phyloP scores from a whole-genome alignment of 805 yeast species.

The Candida ponderosae region DNA sequence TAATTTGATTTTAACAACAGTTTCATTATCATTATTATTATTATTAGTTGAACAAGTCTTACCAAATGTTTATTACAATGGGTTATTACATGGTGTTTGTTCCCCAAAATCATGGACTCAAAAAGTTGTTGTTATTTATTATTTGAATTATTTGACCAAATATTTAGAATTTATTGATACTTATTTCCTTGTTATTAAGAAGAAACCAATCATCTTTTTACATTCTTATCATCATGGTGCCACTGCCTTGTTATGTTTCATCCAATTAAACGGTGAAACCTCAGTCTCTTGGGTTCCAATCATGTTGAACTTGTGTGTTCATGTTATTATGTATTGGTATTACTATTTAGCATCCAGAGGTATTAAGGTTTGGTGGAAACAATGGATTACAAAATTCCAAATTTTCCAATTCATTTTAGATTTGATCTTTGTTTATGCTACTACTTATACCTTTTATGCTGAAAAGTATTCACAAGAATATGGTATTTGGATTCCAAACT shows the following conservation, averaged over 20 bases:
- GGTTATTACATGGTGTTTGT: slow-evolving; percentile 81
- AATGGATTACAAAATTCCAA: slow-evolving; percentile 96
- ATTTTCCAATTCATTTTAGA: slow-evolving; percentile 89
- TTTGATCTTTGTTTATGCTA: slow-evolving; percentile 85
- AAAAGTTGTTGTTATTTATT: slow-evolving; percentile 75
- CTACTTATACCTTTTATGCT: slow-evolving; percentile 87
- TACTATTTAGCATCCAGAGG: slow-evolving; percentile 90
- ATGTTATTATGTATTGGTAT: slow-evolving; percentile 96
- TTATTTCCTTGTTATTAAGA: slow-evolving; percentile 81
- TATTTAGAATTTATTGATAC: slow-evolving; percentile 88
- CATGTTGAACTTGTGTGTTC: slow-evolving; percentile 81
- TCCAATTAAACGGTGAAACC: slow-evolving; percentile 85
- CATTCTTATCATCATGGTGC: slow-evolving; percentile 99
- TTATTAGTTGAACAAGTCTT: slow-evolving; percentile 78
- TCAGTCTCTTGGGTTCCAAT: slow-evolving; percentile 95
- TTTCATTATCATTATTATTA: slow-evolving; percentile 58
- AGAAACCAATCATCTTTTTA: slow-evolving; percentile 84
- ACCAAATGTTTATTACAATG: slow-evolving; percentile 69
- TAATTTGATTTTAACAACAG: slow-evolving; percentile 64
- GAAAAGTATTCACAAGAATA: slow-evolving; percentile 41
- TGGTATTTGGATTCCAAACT: slow-evolving; percentile 55
- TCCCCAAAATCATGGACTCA: slow-evolving; percentile 72
- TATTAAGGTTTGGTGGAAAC: slow-evolving; percentile 98
- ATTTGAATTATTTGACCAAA: slow-evolving; percentile 86
- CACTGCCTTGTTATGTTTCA: slow-evolving; percentile 88